Evolutionary conservation across 192 early-diverging fungal genomes (phyloP).

Genomic region (Rhizophlyctis rosea): DNA sequence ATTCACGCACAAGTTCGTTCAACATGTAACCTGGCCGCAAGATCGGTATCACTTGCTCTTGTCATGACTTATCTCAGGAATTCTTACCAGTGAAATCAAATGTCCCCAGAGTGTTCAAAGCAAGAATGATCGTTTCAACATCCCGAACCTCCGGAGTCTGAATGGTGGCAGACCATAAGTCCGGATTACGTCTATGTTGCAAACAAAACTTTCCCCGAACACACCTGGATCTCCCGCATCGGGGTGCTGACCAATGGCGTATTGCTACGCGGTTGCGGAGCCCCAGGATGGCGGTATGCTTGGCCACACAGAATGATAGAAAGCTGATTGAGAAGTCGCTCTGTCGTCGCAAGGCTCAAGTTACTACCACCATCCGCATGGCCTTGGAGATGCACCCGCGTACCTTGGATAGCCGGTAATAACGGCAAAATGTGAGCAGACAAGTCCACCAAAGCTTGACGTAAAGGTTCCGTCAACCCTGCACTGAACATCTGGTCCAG

Average conservation of each 20-base stretch:
- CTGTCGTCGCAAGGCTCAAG: no score
- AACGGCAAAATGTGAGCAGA: conserved; percentile 80
- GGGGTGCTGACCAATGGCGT: not conserved
- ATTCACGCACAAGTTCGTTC: conserved; percentile 87
- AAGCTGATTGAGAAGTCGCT: conserved; percentile 82
- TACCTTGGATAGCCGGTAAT: conserved; percentile 80
- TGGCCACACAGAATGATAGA: conserved; percentile 80
- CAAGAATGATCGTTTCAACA: conserved; percentile 73
- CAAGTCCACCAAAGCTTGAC: conserved; percentile 76
- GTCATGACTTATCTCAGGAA: no score
- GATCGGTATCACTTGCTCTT: not conserved
- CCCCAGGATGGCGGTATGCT: conserved; percentile 73
- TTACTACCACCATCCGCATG: no score
- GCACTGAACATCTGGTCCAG: conserved; percentile 89
- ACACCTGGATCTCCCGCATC: conserved; percentile 22
- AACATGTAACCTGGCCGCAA: conserved; percentile 72
- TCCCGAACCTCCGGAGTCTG: conserved; percentile 58
- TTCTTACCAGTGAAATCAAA: conserved; percentile 85
- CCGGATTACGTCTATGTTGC: no score
- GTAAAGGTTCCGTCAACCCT: conserved; percentile 78
- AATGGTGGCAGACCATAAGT: conserved; percentile 16
- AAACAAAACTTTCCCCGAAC: no score
- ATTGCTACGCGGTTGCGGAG: conserved; percentile 45
- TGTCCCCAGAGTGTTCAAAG: conserved; percentile 73
- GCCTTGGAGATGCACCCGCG: no score